phyloP scores from a whole-genome alignment of 2,329 filamentous ascomycete genomes.

The Verticillium alfalfae region DNA sequence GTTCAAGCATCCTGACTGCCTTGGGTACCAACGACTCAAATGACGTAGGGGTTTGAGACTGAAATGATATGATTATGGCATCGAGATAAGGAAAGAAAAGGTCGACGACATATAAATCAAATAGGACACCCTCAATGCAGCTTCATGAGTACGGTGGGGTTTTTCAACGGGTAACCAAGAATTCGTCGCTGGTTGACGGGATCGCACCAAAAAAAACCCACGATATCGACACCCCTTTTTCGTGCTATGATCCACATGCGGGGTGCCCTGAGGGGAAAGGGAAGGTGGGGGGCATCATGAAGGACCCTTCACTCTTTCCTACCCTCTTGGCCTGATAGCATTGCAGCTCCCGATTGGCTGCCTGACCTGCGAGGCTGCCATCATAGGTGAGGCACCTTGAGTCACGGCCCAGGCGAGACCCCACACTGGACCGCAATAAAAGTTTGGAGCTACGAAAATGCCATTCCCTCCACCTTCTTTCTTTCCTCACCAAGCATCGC shows the following conservation, averaged over 20 bases:
- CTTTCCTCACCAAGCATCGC: slow-evolving; percentile 56
- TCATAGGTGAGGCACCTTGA: not conserved
- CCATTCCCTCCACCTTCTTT: slow-evolving; percentile 22
- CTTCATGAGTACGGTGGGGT: not conserved
- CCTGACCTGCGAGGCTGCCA: slow-evolving; percentile 11
- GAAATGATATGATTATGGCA: not conserved
- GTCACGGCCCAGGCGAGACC: slow-evolving; percentile 4
- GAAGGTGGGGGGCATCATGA: not conserved
- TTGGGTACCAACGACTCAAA: not conserved
- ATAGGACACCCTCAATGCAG: not conserved
- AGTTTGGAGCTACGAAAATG: slow-evolving; percentile 5
- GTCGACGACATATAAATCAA: not conserved
- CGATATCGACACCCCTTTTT: not conserved
- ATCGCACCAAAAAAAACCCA: not conserved
- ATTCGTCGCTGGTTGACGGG: not conserved
- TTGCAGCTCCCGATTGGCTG: slow-evolving; percentile 7
- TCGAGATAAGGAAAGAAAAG: not conserved
- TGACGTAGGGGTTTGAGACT: not conserved
- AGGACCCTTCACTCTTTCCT: not conserved
- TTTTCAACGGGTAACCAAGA: not conserved
- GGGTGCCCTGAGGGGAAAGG: not conserved
- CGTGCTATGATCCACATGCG: not conserved
- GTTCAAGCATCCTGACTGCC: slow-evolving; percentile 21
- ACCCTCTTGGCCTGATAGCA: not conserved
- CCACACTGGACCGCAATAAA: slow-evolving; percentile 5